Base-by-base conservation (phyloP, 202 grass and related monocot genomes). In the Carex sylvatica region DNA sequence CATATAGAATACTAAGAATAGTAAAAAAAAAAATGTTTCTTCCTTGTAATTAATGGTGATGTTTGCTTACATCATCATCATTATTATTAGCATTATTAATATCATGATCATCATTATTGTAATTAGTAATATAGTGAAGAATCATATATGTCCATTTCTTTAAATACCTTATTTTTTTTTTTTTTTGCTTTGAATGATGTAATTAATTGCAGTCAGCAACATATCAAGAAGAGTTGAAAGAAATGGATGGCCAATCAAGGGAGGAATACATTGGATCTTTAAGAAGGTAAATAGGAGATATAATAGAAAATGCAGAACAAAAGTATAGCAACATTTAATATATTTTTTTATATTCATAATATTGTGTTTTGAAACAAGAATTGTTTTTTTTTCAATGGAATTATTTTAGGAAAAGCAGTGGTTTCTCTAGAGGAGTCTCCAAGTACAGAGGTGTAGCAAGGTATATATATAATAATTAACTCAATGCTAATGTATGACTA, bases 191-290 rank as follows among this genome's bases (percentile, higher is more conserved):
- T 36, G 36, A 77, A 4, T 77, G 52, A 19, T 28, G 3, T 77
- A 59, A 77, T 58, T 4, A 62, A 75, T 58, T 85, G 65, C 75
- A 98, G 95, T 7, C 83, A 44, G 70, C 87, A 28, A 56, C 79
- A 15, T 94, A 97, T 4, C 69, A 94, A 80, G 87, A 84, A 8
- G 95, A 92, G 65, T 13, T 94, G 46, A 93, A 90, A 85, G 90
- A 89, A 63, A 94, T 97, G 95, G 90, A 93, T 60, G 86, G 82
- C n/a, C 92, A 88, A 49, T 87, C 95, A 2, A 97, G 88, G 47
- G 92, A 97, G 79, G 95, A 97, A 85, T 97, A 97, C 40, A 94
- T 97, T 84, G 95, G 95, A 62, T 88, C 90, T 14, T 65, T 97
- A 16, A 93, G 95, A 83, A 97, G 95, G 95, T 94, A 91, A 86